A percentile compares a stretch with the other conserved stretches of the same genome.
Conservation (phyloP, 1,139 yeast species). For the Protomyces inundatus region DNA sequence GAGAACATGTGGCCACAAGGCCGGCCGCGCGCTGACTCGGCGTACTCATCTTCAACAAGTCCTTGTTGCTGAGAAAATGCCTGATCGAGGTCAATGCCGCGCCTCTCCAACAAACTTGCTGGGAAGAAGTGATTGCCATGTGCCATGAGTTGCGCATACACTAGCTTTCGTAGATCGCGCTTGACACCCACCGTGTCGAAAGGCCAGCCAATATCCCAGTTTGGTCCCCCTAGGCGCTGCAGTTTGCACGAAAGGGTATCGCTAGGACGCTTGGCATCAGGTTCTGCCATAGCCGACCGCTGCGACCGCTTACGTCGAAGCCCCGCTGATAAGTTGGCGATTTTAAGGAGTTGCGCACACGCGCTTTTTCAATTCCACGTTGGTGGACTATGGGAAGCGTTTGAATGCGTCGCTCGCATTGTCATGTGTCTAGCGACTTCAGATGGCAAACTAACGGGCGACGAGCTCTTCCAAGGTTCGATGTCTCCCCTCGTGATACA, state of each 20-base stretch:
- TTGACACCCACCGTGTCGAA: background rate
- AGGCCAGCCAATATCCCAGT: background rate
- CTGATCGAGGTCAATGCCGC: background rate
- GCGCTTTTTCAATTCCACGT: too few relatives aligned
- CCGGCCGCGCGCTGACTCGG: slow-evolving; percentile 12
- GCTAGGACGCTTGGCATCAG: background rate
- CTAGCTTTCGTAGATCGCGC: background rate
- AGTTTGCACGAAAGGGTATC: background rate
- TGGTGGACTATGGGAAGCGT: too few relatives aligned
- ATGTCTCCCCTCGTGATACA: too few relatives aligned
- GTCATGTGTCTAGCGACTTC: too few relatives aligned
- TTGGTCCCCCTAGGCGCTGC: background rate
- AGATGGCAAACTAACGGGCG: too few relatives aligned
- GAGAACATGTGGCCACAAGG: slow-evolving; percentile 70
- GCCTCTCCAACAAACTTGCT: background rate
- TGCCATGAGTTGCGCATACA: background rate
- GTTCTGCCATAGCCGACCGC: background rate
- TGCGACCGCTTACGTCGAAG: background rate
- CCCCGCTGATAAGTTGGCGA: background rate
- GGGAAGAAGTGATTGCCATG: background rate
- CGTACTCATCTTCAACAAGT: slow-evolving; percentile 1
- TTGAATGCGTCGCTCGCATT: too few relatives aligned
- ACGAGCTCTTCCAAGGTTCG: too few relatives aligned
- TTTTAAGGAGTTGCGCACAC: background rate
- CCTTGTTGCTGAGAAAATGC: slow-evolving; percentile 8